Conservation (phyloP, 2,329 filamentous ascomycete species). For the Alternaria arborescens region DNA sequence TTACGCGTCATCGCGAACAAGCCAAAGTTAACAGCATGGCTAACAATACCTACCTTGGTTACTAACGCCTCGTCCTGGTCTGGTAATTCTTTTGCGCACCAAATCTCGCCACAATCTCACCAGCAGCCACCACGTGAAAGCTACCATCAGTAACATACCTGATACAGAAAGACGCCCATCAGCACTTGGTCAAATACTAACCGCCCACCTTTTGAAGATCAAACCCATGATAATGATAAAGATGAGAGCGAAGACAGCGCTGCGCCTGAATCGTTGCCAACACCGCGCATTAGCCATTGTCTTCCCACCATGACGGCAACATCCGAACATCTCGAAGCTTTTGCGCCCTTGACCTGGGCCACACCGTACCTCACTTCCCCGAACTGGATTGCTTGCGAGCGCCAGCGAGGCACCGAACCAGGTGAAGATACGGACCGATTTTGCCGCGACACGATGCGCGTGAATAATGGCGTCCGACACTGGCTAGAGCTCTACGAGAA, state of each 20-base stretch:
- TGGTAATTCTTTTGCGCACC: neutral
- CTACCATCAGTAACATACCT: neutral
- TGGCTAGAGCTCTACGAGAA: slow-evolving; percentile 35
- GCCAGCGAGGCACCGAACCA: slow-evolving; percentile 20
- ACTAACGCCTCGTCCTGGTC: neutral
- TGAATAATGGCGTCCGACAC: slow-evolving; percentile 26
- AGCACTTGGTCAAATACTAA: neutral
- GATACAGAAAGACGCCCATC: neutral
- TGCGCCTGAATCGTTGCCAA: neutral
- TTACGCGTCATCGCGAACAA: neutral
- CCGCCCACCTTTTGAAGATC: neutral
- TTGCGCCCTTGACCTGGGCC: slow-evolving; percentile 35
- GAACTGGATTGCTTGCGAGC: slow-evolving; percentile 27
- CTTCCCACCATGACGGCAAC: slow-evolving; percentile 16
- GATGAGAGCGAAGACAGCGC: neutral
- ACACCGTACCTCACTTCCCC: slow-evolving; percentile 29
- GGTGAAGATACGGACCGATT: slow-evolving; percentile 24
- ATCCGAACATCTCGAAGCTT: slow-evolving; percentile 26
- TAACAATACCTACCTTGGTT: neutral
- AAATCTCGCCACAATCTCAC: neutral
- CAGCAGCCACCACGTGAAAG: neutral
- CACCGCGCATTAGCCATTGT: neutral
- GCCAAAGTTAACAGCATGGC: neutral
- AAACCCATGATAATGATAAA: too few relatives aligned
- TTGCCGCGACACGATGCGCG: slow-evolving; percentile 25